Evolutionary conservation across 257 asterid species (phyloP), one percentile per base, ranked within the genome.

Genomic region (Verbena officinalis): DNA sequence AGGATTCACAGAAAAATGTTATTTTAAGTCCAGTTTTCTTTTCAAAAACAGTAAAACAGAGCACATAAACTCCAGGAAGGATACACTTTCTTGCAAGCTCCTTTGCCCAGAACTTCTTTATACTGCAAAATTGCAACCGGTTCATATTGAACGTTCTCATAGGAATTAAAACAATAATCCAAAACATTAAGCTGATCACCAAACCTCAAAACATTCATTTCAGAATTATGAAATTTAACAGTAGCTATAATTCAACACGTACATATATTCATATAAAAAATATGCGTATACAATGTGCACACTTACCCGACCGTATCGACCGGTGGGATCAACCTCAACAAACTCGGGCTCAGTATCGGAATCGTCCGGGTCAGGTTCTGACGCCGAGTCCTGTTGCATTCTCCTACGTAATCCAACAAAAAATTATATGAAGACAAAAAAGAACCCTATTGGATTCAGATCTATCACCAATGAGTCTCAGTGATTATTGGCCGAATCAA

Each of bases 51-150:
- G 38, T 1, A 13, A 46, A 12, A 40, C 6, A 13, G 48, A 63
- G 5, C 42, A 39, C 59, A 70, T 9, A 74, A 68, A 48, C 36
- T 9, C 48, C 53, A 65, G 46, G 38, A 81, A 81, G 82, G 94
- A 78, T 94, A 94, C 99, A 94, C 99, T 88, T 90, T 94, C 81
- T 94, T 94, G 83, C 77, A 94, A 73, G 99, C 97, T 71, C 99
- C 99, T 82, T 81, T 94, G 40, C 99, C 99, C 49, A 94, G 65
- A 52, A 90, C 80, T 72, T 94, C 96, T 63, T 88, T 94, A 67
- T 94, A 94, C 99, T 94, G 95, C 90, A 74, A 75, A 80, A 82
- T 53, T 34, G 65, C 65, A 76, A 75, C 31, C 56, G 14, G 68
- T 66, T 34, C 73, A 55, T 9, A 67, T 13, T 63, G 31, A 67